Evolutionary conservation across 768 basidiomycete genomes (phyloP).

Genomic region (Trametopsis cervina): DNA sequence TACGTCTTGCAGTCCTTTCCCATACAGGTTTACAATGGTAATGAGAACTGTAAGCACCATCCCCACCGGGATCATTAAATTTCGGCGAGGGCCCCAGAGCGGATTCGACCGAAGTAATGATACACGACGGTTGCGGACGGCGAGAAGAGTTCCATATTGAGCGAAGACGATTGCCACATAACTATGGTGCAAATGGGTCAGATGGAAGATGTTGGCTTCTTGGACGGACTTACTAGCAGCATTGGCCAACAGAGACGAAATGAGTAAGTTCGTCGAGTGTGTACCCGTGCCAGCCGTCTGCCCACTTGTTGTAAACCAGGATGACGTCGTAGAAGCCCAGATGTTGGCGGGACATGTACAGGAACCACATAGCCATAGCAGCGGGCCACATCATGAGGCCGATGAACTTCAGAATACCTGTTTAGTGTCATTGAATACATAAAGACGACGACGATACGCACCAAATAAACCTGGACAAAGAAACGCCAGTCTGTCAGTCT

Average conservation of each 20-base stretch:
- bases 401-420: constrained; percentile 37
- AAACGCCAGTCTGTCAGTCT: constrained; percentile 47
- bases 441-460: constrained; percentile 28
- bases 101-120: constrained; percentile 53
- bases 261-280: constrained; percentile 34
- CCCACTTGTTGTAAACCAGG: constrained; percentile 40
- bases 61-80: constrained; percentile 29
- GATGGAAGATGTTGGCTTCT: too few relatives aligned
- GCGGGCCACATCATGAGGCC: constrained; percentile 40
- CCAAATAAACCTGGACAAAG: constrained; percentile 50
- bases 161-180: constrained; percentile 48
- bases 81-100: constrained; percentile 38
- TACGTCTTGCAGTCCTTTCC: constrained; percentile 34
- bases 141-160: constrained; percentile 56
- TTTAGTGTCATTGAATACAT: constrained; percentile 36
- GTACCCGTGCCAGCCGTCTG: constrained; percentile 32
- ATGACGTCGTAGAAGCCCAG: constrained; percentile 40
- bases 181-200: constrained; percentile 21
- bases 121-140: constrained; percentile 47
- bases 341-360: constrained; percentile 35
- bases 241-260: constrained; percentile 49
- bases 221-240: constrained; percentile 34
- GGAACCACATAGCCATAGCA: constrained; percentile 32
- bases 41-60: constrained; percentile 37
- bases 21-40: constrained; percentile 37